Percentiles rank a stretch among this genome's conserved stretches.
These are phyloP conservation scores for Hyaloraphidium curvatum DNA, from an alignment of 192 early-diverging fungal genomes.

Conservation along the genomic window DNA sequence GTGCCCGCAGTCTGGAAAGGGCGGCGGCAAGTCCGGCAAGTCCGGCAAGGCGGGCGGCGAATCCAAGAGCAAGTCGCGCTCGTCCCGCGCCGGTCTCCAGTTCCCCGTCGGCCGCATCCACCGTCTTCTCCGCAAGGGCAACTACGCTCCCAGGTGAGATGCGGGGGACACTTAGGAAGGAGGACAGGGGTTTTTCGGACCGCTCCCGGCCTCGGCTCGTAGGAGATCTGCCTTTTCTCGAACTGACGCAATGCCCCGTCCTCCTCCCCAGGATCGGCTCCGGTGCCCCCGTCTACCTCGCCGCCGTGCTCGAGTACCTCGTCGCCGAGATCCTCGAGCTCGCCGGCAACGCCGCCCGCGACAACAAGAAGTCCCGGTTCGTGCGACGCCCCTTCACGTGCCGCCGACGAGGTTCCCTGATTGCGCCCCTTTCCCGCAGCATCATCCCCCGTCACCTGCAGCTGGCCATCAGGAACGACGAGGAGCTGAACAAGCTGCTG, in stretches of 20 bases:
- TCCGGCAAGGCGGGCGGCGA: slow-evolving; percentile 7
- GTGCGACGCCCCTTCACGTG: no score
- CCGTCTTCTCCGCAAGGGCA: slow-evolving; percentile 77
- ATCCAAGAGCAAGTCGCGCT: slow-evolving; percentile 43
- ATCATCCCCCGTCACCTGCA: slow-evolving; percentile 89
- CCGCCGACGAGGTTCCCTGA: no score
- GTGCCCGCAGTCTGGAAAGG: no score
- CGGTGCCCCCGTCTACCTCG: slow-evolving; percentile 79
- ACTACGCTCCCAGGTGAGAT: no score
- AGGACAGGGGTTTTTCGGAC: no score
- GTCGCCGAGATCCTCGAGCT: slow-evolving; percentile 89
- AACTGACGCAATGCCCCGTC: no score
- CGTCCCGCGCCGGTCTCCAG: slow-evolving; percentile 75
- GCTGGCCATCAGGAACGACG: slow-evolving; percentile 87
- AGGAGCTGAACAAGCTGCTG: slow-evolving; percentile 81
- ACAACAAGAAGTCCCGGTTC: slow-evolving; percentile 86
- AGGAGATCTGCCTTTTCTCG: no score
- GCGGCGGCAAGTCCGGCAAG: no score
- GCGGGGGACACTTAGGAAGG: no score
- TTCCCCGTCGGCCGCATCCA: slow-evolving; percentile 95
- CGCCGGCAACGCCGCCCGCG: slow-evolving; percentile 83
- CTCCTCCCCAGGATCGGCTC: no score
- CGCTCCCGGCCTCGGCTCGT: no score
- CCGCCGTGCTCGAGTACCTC: slow-evolving; percentile 88
- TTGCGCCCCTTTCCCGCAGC: no score